phyloP scores from a whole-genome alignment of 2,329 filamentous ascomycete genomes.

The Macrophomina tecta region DNA sequence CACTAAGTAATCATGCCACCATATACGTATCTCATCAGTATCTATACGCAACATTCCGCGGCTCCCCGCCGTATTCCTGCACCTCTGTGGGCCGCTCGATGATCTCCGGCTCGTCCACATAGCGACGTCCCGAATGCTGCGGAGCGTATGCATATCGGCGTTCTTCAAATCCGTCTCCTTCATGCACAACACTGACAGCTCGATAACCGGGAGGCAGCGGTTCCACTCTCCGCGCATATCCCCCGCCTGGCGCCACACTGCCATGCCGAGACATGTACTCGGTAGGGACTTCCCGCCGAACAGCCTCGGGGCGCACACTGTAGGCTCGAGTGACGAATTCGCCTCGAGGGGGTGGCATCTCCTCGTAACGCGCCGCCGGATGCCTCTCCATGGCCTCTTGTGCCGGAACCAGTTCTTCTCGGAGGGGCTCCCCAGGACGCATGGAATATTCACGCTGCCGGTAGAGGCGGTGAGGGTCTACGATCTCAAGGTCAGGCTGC shows the following conservation, averaged over 20 bases:
- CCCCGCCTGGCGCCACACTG: slow-evolving; percentile 48
- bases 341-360: slow-evolving; percentile 41
- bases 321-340: slow-evolving; percentile 44
- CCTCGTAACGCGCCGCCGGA: slow-evolving; percentile 42
- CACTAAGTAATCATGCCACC: slow-evolving; percentile 2
- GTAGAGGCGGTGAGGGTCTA: slow-evolving; percentile 59
- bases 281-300: slow-evolving; percentile 42
- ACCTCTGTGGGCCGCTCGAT: slow-evolving; percentile 31
- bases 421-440: slow-evolving; percentile 49
- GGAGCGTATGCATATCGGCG: slow-evolving; percentile 40
- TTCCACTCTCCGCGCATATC: slow-evolving; percentile 33
- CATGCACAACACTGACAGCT: slow-evolving; percentile 50
- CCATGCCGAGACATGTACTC: slow-evolving; percentile 44
- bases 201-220: slow-evolving; percentile 43
- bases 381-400: slow-evolving; percentile 38
- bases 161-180: slow-evolving; percentile 38
- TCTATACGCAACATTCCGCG: slow-evolving; percentile 44
- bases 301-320: slow-evolving; percentile 47
- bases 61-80: slow-evolving; percentile 40
- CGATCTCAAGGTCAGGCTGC: slow-evolving; percentile 63
- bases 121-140: slow-evolving; percentile 40
- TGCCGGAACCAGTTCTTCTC: slow-evolving; percentile 18
- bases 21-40: slow-evolving; percentile 34
- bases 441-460: slow-evolving; percentile 65
- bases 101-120: slow-evolving; percentile 47